Conservation (phyloP, 2,329 filamentous ascomycete genomes). For the Lachnellula arida region DNA sequence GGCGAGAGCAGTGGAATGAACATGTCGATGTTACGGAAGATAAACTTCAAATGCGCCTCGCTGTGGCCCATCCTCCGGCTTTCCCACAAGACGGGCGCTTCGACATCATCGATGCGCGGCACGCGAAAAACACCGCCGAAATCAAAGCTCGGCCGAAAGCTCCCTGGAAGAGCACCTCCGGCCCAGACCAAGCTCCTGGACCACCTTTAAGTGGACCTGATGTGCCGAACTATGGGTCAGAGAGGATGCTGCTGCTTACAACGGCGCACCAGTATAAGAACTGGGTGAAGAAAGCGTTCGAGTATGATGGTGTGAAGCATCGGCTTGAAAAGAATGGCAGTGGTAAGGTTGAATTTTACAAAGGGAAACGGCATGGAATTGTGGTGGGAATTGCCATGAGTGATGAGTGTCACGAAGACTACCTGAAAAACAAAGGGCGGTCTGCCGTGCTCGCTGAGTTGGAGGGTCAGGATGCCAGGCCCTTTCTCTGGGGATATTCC, state of each 20-base stretch:
- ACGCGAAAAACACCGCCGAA: not conserved
- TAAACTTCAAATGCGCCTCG: slow-evolving; percentile 10
- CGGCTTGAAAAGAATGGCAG: not conserved
- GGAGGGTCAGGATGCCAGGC: slow-evolving; percentile 3
- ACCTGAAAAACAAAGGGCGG: slow-evolving; percentile 9
- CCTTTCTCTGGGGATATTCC: slow-evolving; percentile 21
- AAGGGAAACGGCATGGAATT: slow-evolving; percentile 5
- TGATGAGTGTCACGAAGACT: slow-evolving; percentile 22
- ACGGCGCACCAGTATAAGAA: slow-evolving; percentile 6
- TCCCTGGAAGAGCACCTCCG: not conserved
- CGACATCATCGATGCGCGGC: not conserved
- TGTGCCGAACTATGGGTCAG: slow-evolving; percentile 4
- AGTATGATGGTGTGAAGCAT: not conserved
- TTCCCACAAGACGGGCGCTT: not conserved
- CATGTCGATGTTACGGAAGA: slow-evolving; percentile 12
- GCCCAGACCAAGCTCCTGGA: no score
- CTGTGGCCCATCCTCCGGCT: slow-evolving; percentile 9
- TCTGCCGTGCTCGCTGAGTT: slow-evolving; percentile 9
- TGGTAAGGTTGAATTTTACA: not conserved
- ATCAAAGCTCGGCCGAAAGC: not conserved
- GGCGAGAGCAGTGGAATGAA: slow-evolving; percentile 17
- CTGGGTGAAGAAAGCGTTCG: slow-evolving; percentile 8
- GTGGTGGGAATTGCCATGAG: slow-evolving; percentile 22
- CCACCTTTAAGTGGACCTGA: not conserved
- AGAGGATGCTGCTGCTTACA: slow-evolving; percentile 16